Conservation (phyloP, 441 rosid species). For the Euphorbia celastroides region DNA sequence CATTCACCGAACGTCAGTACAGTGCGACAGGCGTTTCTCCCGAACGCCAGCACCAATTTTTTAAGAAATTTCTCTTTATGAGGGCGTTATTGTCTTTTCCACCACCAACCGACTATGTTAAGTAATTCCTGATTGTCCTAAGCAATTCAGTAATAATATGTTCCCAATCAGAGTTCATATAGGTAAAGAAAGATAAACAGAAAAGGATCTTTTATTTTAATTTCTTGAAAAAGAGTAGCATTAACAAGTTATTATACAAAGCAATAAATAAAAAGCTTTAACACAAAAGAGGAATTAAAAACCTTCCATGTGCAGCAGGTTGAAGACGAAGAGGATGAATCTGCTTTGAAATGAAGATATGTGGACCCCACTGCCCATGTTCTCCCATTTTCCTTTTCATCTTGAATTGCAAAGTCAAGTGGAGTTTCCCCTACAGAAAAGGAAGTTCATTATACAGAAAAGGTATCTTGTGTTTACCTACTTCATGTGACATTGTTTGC, state of each 20-base stretch:
- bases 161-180: background rate
- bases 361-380: slow-evolving; percentile 19
- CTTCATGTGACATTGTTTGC: background rate
- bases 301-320: slow-evolving; percentile 13
- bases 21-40: no score
- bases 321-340: background rate
- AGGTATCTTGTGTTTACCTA: background rate
- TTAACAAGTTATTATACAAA: slow-evolving; percentile 12
- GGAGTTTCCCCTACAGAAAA: slow-evolving; percentile 69
- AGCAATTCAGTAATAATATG: no score
- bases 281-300: slow-evolving; percentile 12
- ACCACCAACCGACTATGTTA: no score
- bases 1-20: no score
- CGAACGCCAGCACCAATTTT: no score
- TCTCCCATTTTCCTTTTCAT: slow-evolving; percentile 62
- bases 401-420: slow-evolving; percentile 81
- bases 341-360: slow-evolving; percentile 10
- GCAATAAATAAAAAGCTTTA: background rate
- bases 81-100: no score
- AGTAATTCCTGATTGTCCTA: no score
- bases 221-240: slow-evolving; percentile 8
- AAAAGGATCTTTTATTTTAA: background rate
- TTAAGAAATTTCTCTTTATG: no score
- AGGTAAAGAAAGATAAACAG: background rate
- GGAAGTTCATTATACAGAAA: background rate